Evolutionary conservation across 2,329 filamentous ascomycete genomes (phyloP).

Genomic region (Pezicula radicicola): DNA sequence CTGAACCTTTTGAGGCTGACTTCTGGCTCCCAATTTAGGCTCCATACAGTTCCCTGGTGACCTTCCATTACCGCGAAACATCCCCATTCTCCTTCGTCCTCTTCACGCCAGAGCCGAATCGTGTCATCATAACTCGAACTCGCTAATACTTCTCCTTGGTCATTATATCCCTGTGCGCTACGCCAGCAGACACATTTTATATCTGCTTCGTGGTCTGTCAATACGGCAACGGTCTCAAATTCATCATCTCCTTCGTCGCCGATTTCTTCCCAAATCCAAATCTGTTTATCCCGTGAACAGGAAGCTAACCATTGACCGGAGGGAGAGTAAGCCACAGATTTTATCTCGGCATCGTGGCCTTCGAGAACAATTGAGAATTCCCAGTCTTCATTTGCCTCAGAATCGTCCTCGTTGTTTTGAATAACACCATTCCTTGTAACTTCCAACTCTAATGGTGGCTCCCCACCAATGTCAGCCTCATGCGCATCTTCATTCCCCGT

Average conservation of each 20-base stretch:
- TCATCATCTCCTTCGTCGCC: conserved; percentile 79
- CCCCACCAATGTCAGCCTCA: conserved; percentile 12
- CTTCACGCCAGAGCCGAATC: conserved; percentile 79
- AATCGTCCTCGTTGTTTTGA: conserved; percentile 34
- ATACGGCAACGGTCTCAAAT: conserved; percentile 92
- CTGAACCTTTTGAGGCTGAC: conserved; percentile 16
- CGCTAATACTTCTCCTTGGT: conserved; percentile 71
- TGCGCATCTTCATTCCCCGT: conserved; percentile 14
- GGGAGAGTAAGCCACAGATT: conserved; percentile 72
- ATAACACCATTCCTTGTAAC: conserved; percentile 25
- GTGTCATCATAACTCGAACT: conserved; percentile 95
- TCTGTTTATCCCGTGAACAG: conserved; percentile 86
- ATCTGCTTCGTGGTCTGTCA: conserved; percentile 92
- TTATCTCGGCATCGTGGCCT: conserved; percentile 92
- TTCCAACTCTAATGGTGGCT: conserved; percentile 38
- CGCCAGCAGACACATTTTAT: conserved; percentile 96
- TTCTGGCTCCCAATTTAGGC: conserved; percentile 66
- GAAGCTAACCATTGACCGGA: conserved; percentile 80
- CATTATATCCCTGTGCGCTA: conserved; percentile 52
- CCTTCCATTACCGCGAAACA: conserved; percentile 80
- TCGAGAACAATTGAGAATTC: conserved; percentile 89
- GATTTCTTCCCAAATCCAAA: conserved; percentile 99
- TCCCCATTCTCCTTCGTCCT: conserved; percentile 86
- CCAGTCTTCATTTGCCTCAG: conserved; percentile 72
- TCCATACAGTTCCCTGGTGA: conserved; percentile 88